Evolutionary conservation across 306 rosid species (phyloP).

Genomic region (Glycine tomentella): DNA sequence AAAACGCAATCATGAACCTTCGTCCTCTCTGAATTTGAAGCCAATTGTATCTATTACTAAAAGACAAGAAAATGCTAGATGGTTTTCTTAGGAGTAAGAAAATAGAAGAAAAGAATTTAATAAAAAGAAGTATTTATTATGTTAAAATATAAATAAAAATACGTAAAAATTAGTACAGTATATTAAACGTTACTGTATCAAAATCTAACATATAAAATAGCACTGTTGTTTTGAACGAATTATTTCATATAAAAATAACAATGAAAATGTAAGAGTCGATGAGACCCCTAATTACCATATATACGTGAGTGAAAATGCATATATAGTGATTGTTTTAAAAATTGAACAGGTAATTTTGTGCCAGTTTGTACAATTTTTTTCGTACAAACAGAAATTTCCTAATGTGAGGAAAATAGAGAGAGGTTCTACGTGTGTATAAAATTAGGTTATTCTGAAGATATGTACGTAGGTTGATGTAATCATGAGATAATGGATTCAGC

Average conservation of each 20-base stretch:
- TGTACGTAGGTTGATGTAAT: neutral
- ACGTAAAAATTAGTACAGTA: neutral
- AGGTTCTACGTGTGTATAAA: slow-evolving; percentile 2
- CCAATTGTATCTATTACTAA: neutral
- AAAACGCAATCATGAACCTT: neutral
- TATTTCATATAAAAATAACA: neutral
- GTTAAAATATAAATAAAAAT: too few species aligned
- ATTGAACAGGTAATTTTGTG: neutral
- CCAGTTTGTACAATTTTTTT: neutral
- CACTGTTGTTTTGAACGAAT: too few species aligned
- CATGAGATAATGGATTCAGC: neutral
- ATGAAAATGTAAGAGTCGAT: neutral
- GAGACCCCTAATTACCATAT: neutral
- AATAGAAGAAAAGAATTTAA: too few species aligned
- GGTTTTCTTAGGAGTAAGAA: too few species aligned
- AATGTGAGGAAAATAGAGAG: neutral
- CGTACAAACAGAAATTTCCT: neutral
- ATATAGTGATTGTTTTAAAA: neutral
- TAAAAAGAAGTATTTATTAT: too few species aligned
- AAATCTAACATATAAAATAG: neutral
- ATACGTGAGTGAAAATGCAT: neutral
- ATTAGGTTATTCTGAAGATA: neutral
- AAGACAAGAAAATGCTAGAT: neutral
- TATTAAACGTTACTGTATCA: neutral
- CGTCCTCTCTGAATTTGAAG: neutral